A percentile compares a stretch with the other conserved stretches of the same genome.
Evolutionary conservation across 2,329 filamentous ascomycete genomes (phyloP).

Genomic region (Fusarium gaditjirri): DNA sequence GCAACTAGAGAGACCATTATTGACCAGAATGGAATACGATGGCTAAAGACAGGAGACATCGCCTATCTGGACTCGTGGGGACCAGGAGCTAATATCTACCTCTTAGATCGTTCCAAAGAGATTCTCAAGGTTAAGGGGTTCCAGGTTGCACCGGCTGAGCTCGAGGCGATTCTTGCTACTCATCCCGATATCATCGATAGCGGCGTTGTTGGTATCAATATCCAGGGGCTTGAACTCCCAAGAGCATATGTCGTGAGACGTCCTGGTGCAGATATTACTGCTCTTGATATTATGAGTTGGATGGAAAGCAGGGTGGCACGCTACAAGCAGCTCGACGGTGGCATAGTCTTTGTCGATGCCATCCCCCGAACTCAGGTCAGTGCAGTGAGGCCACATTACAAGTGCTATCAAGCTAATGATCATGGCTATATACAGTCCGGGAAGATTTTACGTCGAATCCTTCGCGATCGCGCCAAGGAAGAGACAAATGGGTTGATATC

Average conservation of each 20-base stretch:
- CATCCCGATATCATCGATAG: neutral
- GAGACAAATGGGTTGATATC: neutral
- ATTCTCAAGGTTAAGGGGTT: neutral
- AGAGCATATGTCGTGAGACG: neutral
- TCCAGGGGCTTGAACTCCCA: neutral
- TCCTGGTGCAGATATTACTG: neutral
- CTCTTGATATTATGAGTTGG: neutral
- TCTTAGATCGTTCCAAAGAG: neutral
- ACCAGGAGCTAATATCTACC: neutral
- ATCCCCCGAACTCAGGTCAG: neutral
- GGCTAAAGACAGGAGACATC: neutral
- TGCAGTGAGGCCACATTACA: neutral
- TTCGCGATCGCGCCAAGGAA: neutral
- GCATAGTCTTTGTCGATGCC: neutral
- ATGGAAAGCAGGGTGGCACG: neutral
- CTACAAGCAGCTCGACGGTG: neutral
- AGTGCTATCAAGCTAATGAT: neutral
- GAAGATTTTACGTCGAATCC: neutral
- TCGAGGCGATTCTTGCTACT: neutral
- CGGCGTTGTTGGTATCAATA: neutral
- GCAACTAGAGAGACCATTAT: neutral
- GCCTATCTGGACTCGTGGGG: neutral
- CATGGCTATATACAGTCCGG: neutral
- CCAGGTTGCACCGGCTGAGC: neutral
- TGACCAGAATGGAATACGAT: neutral